Evolutionary conservation across 352 stramenopile genomes (phyloP).

Genomic region (Albugo candida): DNA sequence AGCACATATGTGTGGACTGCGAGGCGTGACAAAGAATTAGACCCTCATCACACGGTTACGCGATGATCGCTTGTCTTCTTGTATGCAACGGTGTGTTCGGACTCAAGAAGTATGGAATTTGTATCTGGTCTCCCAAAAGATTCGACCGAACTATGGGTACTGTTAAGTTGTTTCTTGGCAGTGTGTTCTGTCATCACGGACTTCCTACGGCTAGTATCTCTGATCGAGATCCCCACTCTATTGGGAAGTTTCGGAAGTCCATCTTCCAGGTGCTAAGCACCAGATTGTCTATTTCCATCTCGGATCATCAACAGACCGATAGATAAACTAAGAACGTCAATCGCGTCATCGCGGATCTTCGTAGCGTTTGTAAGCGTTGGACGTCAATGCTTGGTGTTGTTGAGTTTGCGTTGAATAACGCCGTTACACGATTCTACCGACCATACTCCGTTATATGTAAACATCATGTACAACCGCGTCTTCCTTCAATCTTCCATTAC

Average conservation of each 20-base stretch:
- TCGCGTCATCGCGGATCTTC: constrained; percentile 4
- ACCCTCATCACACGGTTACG: not conserved
- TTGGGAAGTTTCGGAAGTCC: constrained; percentile 3
- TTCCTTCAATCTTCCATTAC: constrained; percentile 4
- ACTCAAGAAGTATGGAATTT: constrained; percentile 10
- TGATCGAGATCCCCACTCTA: constrained; percentile 9
- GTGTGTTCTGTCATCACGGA: constrained; percentile 9
- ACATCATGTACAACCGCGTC: constrained; percentile 3
- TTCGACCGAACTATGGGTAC: constrained; percentile 2
- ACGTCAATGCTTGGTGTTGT: constrained; percentile 4
- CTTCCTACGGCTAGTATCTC: constrained; percentile 8
- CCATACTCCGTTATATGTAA: constrained; percentile 10
- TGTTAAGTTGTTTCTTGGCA: constrained; percentile 12
- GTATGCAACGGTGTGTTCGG: constrained; percentile 3
- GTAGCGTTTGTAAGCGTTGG: constrained; percentile 5
- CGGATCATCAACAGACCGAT: constrained; percentile 1
- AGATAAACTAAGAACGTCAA: not conserved
- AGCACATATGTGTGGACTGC: not conserved
- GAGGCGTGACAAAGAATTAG: constrained; percentile 1
- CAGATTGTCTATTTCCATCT: not conserved
- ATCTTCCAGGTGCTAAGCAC: constrained; percentile 2
- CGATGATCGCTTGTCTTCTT: constrained; percentile 1
- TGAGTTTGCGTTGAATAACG: constrained; percentile 16
- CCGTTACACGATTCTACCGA: constrained; percentile 10
- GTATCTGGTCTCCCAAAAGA: constrained; percentile 10